phyloP scores from a whole-genome alignment of 805 yeast genomes.

The Candida tallmaniae region DNA sequence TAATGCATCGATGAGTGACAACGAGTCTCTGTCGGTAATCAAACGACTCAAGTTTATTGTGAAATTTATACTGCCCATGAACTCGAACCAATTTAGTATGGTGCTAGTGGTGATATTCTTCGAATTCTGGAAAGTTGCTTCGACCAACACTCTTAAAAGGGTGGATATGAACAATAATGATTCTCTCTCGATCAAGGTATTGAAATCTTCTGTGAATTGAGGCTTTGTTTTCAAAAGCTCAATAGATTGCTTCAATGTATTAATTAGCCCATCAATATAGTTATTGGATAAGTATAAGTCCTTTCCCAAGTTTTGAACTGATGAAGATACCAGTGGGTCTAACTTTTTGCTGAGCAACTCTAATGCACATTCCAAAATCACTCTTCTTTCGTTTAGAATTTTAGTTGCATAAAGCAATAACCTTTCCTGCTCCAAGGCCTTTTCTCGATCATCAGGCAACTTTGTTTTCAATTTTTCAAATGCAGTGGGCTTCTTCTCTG shows the following conservation, averaged over 20 bases:
- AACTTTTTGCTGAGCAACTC: constrained; percentile 44
- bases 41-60: constrained; percentile 21
- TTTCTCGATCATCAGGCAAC: constrained; percentile 34
- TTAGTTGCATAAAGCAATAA: constrained; percentile 30
- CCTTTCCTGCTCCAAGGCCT: constrained; percentile 23
- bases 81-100: constrained; percentile 51
- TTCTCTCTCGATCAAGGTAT: constrained; percentile 25
- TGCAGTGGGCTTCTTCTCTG: constrained; percentile 25
- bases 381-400: constrained; percentile 50
- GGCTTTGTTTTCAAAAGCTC: constrained; percentile 8
- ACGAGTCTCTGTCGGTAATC: constrained; percentile 22
- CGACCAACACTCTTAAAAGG: constrained; percentile 34
- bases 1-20: constrained; percentile 40
- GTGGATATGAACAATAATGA: constrained; percentile 28
- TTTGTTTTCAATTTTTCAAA: constrained; percentile 21
- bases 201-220: constrained; percentile 12
- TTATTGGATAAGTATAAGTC: constrained; percentile 32
- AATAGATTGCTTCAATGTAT: constrained; percentile 11
- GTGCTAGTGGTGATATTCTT: constrained; percentile 18
- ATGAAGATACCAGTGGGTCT: constrained; percentile 23
- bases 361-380: constrained; percentile 39
- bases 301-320: constrained; percentile 34
- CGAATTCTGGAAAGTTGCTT: constrained; percentile 35
- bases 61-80: constrained; percentile 37
- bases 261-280: constrained; percentile 20